Base-by-base conservation (phyloP, 148 eudicot genomes). In the Vaccinium vitisidaea region DNA sequence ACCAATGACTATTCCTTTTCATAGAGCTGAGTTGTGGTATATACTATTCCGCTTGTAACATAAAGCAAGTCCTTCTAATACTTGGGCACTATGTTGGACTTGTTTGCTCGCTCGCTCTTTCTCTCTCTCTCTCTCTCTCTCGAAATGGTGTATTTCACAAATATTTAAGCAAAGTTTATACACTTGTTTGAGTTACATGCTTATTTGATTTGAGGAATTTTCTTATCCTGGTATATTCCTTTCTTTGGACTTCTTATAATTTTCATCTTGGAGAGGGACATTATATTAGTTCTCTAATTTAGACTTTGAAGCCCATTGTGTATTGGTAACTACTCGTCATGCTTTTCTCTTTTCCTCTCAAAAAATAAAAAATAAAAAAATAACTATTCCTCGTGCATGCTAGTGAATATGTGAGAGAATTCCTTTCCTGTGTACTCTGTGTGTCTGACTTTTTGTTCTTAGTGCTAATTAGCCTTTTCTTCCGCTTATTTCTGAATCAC, bases 341-440 rank as follows among this genome's bases (percentile, higher is more conserved):
- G 23, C 36, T 43, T 43, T 43, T 43, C 46, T 43, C 46, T 43
- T 43, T 43, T 43, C 46, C 46, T 43, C 46, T 43, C 6, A 43
- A 43, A 43, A 43, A 32, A 32, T 32, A 43, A 43, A 5, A 5
- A 43, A 43, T 5, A 43, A 43, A 2, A 0, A 32, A 32, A 32
- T 32, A 39, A 43, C 58, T 71, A 32, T 32, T 15, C 10, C 0
- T 67, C 27, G 3, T 25, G 23, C 36, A 43, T 6, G 14, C 81
- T 14, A 63, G 56, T 80, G 80, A 43, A 43, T 9, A 48, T 15
- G 39, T 55, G 69, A 58, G 82, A 80, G 32, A 79, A 77, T 48
- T 79, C 49, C 18, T 8, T 55, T 55, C 65, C 23, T 30, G 48
- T 55, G 13, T 79, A 65, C 81, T 54, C 59, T 6, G 7, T 27